A percentile compares a stretch with the other conserved stretches of the same genome.
Conservation (phyloP, 306 rosid genomes). For the Cicer bijugum region DNA sequence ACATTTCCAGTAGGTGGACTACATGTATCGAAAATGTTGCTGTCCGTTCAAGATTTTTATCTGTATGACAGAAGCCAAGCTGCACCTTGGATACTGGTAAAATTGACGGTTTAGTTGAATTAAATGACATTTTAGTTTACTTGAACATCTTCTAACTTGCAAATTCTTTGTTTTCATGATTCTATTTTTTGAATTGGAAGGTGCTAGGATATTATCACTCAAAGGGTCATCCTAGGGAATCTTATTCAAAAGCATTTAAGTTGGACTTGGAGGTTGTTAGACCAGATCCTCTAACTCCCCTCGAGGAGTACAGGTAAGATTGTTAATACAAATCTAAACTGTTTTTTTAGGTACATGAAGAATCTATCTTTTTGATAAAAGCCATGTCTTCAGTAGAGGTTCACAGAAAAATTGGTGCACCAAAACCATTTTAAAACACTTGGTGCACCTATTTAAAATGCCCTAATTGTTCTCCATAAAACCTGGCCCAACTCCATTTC, state of each 20-base stretch:
- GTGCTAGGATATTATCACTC: constrained; percentile 83
- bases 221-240: constrained; percentile 83
- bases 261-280: constrained; percentile 93
- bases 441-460: too few relatives aligned
- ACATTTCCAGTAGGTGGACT: constrained; percentile 76
- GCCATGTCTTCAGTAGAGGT: background rate
- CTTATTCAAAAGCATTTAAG: constrained; percentile 83
- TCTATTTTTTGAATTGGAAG: constrained; percentile 57
- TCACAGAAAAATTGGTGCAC: too few relatives aligned
- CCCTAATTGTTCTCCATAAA: too few relatives aligned
- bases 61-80: constrained; percentile 75
- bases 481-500: too few relatives aligned
- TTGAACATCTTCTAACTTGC: constrained; percentile 38
- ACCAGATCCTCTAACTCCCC: constrained; percentile 93
- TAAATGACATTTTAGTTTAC: constrained; percentile 9
- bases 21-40: constrained; percentile 70
- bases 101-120: constrained; percentile 26
- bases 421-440: too few relatives aligned
- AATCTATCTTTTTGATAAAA: constrained; percentile 13
- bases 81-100: constrained; percentile 97
- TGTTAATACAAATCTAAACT: constrained; percentile 12
- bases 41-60: constrained; percentile 78
- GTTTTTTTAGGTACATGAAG: constrained; percentile 20
- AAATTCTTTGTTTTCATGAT: constrained; percentile 40
- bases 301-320: constrained; percentile 90